These are phyloP conservation scores for Paramarasmius palmivorus DNA, from an alignment of 1,284 basidiomycete species.

Conservation along the genomic window DNA sequence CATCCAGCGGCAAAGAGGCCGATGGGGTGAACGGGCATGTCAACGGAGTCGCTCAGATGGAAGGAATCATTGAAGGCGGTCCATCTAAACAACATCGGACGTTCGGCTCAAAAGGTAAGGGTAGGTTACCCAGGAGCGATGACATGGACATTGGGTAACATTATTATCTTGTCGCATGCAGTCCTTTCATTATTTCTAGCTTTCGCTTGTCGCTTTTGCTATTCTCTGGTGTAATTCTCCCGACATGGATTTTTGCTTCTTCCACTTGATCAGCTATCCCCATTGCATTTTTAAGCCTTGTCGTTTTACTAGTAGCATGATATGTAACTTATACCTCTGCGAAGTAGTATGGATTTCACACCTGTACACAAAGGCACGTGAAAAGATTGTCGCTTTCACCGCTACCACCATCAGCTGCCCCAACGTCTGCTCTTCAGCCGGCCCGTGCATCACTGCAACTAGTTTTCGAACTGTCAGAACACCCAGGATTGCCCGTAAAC, in stretches of 20 bases:
- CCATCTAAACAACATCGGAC: slow-evolving; percentile 16
- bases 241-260: neutral
- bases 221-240: neutral
- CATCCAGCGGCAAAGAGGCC: neutral
- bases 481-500: too few relatives aligned
- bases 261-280: neutral
- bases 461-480: too few relatives aligned
- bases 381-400: neutral
- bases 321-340: slow-evolving; percentile 2
- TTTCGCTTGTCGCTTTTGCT: neutral
- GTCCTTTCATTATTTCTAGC: neutral
- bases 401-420: neutral
- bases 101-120: slow-evolving; percentile 39
- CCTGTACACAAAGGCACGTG: neutral
- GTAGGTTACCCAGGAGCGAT: slow-evolving; percentile 40
- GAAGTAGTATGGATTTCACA: neutral
- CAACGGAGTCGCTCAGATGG: slow-evolving; percentile 18
- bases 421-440: too few relatives aligned
- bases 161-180: too few relatives aligned
- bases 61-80: slow-evolving; percentile 10
- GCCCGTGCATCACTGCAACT: too few relatives aligned
- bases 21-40: slow-evolving; percentile 11
- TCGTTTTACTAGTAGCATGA: too few relatives aligned
- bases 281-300: neutral
- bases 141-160: slow-evolving; percentile 56